Evolutionary conservation across 148 eudicot genomes (phyloP), one percentile per base, ranked within the genome.

Genomic region (Dianthus caryophyllus): DNA sequence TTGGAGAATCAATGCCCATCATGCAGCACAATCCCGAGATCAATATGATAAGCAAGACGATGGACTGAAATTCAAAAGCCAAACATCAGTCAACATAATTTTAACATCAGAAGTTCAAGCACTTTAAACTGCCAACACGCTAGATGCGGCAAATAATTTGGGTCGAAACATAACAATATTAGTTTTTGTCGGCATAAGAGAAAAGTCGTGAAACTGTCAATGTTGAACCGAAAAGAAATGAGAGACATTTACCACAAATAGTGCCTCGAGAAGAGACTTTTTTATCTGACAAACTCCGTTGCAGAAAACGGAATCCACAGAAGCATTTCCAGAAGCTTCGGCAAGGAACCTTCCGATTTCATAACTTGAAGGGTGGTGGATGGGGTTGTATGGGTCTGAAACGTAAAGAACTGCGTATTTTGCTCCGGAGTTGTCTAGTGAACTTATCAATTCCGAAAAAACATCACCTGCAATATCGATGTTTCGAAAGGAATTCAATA

Each of bases 1-100:
- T 82, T 11, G 99, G 99, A 72, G 99, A 86, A 63, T 94, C 96
- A 29, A 94, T 90, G 64, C 97, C 99, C 84, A 79, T 77, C 96
- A 94, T 90, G 69, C 99, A 94, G 82, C 99, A 90, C 65, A 94
- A 91, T 46, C 96, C 99, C 1, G 93, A 94, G 76, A 94, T 86
- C 64, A 94, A 61, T 73, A 94, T 90, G 61, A 94, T 68, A 33
- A 94, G 97, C 84, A 94, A 66, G 55, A 84, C 87, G 59, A 94
- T 69, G 17, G 82, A 95, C 99, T 94, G 96, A 60, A 62, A 65
- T 46, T 58, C 16, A 16, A n/a, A 74, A 73, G 22, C 0, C 18
- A 22, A 31, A 13, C 2, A 53, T 76, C 58, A 76, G 68, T 16
- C 26, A 71, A 70, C 20, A 53, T 8, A 59, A 65, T 21, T 53